Conservation (phyloP, 352 stramenopile species). For the Phytophthora melonis region DNA sequence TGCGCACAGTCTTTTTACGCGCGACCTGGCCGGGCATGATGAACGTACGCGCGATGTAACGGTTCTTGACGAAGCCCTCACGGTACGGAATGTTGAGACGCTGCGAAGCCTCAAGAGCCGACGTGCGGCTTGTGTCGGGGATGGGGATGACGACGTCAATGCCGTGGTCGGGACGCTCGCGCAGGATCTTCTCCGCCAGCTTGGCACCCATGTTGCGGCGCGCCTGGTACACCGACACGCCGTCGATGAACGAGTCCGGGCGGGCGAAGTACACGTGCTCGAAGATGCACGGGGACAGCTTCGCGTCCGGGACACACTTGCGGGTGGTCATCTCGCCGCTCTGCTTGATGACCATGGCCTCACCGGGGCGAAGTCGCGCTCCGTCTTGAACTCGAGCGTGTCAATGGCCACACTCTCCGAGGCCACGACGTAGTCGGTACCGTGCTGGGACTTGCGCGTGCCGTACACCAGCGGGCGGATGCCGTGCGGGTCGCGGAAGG, state of each 20-base stretch:
- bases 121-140: conserved; percentile 98
- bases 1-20: conserved; percentile 96
- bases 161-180: conserved; percentile 90
- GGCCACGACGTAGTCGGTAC: conserved; percentile 95
- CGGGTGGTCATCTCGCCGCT: conserved; percentile 88
- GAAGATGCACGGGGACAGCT: conserved; percentile 98
- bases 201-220: conserved; percentile 98
- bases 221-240: conserved; percentile 98
- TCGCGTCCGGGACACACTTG: conserved; percentile 75
- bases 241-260: conserved; percentile 99
- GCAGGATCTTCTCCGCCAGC: conserved; percentile 96
- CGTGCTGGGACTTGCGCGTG: conserved; percentile 81
- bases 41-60: conserved; percentile 99
- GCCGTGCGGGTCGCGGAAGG: conserved; percentile 98
- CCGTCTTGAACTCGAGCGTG: conserved; percentile 96
- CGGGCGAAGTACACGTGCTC: conserved; percentile 99
- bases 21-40: conserved; percentile 99
- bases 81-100: conserved; percentile 94
- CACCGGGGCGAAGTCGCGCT: conserved; percentile 97
- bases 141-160: conserved; percentile 99
- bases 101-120: conserved; percentile 92
- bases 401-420: conserved; percentile 99
- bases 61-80: conserved; percentile 99
- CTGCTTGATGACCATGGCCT: conserved; percentile 96
- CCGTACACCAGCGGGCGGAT: conserved; percentile 98